Evolutionary conservation across 768 basidiomycete species (phyloP).

Genomic region (Russula olivacea): DNA sequence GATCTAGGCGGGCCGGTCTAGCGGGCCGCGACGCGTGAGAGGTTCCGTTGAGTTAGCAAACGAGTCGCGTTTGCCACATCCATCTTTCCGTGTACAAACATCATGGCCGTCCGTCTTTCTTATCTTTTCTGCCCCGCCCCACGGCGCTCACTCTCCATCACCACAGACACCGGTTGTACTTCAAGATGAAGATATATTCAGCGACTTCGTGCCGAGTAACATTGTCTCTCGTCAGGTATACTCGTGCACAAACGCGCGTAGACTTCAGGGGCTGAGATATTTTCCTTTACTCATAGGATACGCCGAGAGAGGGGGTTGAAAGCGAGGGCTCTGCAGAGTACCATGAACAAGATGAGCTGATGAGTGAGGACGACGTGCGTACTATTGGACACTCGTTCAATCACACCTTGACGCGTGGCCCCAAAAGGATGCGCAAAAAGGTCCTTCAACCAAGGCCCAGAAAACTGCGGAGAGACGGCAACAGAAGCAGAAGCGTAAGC

Average conservation of each 20-base stretch:
- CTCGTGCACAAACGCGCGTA: conserved; percentile 6
- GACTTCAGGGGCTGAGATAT: conserved; percentile 16
- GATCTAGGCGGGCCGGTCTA: conserved; percentile 18
- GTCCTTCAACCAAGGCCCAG: conserved; percentile 34
- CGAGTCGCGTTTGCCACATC: neutral
- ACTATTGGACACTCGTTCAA: conserved; percentile 5
- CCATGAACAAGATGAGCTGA: conserved; percentile 53
- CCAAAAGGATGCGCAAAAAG: conserved; percentile 38
- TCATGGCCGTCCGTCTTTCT: conserved; percentile 25
- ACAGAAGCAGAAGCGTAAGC: conserved; percentile 54
- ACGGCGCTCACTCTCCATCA: neutral
- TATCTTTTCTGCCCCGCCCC: neutral
- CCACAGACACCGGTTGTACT: conserved; percentile 24
- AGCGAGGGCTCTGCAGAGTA: conserved; percentile 54
- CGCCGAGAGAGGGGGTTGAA: conserved; percentile 68
- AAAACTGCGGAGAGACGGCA: conserved; percentile 37
- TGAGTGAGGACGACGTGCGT: conserved; percentile 42
- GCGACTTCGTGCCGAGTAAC: conserved; percentile 86
- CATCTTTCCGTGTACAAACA: conserved; percentile 1
- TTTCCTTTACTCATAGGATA: conserved; percentile 40
- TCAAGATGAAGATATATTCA: conserved; percentile 76
- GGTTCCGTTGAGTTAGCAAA: neutral
- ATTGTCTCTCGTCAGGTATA: conserved; percentile 83
- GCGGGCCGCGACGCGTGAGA: conserved; percentile 20
- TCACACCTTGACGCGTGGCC: conserved; percentile 33